Evolutionary conservation across 2,329 filamentous ascomycete species (phyloP).

Genomic region (Colletotrichum sp.): DNA sequence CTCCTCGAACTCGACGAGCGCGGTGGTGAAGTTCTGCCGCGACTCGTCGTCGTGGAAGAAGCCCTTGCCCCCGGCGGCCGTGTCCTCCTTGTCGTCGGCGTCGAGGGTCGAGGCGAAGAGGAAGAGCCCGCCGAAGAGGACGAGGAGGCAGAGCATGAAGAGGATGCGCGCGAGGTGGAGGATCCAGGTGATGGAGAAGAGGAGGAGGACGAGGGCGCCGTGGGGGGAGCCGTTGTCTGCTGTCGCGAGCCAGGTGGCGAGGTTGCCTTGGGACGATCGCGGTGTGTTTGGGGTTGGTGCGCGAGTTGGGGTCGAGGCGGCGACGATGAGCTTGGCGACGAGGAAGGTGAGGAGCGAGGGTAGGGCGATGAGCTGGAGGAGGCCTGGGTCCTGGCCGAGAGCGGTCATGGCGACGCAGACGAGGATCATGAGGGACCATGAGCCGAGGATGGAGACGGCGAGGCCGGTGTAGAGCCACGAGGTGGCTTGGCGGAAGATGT

Average conservation of each 20-base stretch:
- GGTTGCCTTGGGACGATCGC: not conserved
- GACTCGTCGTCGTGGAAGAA: not conserved
- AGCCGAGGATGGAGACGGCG: not conserved
- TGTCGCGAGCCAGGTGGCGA: slow-evolving; percentile 13
- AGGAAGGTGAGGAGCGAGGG: slow-evolving; percentile 18
- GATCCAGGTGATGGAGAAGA: slow-evolving; percentile 6
- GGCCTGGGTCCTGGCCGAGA: not conserved
- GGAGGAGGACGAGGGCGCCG: slow-evolving; percentile 11
- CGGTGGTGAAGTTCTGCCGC: not conserved
- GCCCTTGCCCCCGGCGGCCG: not conserved
- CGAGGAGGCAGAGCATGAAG: not conserved
- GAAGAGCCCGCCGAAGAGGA: not conserved
- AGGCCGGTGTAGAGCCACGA: slow-evolving; percentile 13
- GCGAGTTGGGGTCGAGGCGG: not conserved
- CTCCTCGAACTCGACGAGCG: not conserved
- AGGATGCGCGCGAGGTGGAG: slow-evolving; percentile 8
- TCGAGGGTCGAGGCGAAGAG: not conserved
- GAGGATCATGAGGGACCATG: slow-evolving; percentile 6
- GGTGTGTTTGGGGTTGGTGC: not conserved
- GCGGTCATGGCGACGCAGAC: not conserved
- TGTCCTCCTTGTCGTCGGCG: not conserved
- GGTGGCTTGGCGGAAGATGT: slow-evolving; percentile 6
- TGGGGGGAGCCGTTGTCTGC: slow-evolving; percentile 16
- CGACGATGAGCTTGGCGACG: slow-evolving; percentile 10
- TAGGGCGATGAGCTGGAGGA: slow-evolving; percentile 10